These are phyloP conservation scores for Exserohilum rostratum DNA, from an alignment of 2,329 filamentous ascomycete genomes.

Conservation along the genomic window DNA sequence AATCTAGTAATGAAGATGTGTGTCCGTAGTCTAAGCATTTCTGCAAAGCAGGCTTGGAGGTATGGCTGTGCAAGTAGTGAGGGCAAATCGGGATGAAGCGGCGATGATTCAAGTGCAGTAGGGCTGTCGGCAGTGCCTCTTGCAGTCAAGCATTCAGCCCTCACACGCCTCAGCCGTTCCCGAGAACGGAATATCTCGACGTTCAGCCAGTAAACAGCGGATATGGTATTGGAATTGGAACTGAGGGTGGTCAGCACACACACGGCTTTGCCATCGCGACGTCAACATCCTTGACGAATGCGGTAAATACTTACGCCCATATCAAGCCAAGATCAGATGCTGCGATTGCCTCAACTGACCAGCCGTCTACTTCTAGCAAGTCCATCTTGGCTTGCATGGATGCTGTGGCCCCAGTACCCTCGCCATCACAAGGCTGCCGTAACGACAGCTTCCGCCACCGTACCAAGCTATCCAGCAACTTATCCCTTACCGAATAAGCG, in stretches of 20 bases:
- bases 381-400: not conserved
- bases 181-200: not conserved
- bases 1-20: not conserved
- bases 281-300: no score
- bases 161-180: not conserved
- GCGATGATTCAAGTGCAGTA: not conserved
- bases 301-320: not conserved
- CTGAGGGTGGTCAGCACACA: not conserved
- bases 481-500: not conserved
- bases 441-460: not conserved
- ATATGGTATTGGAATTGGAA: not conserved
- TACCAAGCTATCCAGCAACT: not conserved
- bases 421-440: not conserved
- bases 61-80: not conserved
- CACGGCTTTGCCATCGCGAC: no score
- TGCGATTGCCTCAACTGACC: not conserved
- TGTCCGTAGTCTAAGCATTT: not conserved
- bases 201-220: not conserved
- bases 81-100: not conserved
- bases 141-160: not conserved
- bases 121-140: not conserved
- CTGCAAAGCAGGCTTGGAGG: not conserved
- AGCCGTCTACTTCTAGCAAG: not conserved
- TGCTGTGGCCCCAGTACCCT: not conserved
- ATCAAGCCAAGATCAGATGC: not conserved